Conservation (phyloP, 495 filamentous ascomycete species). For the Daldinia grandis region DNA sequence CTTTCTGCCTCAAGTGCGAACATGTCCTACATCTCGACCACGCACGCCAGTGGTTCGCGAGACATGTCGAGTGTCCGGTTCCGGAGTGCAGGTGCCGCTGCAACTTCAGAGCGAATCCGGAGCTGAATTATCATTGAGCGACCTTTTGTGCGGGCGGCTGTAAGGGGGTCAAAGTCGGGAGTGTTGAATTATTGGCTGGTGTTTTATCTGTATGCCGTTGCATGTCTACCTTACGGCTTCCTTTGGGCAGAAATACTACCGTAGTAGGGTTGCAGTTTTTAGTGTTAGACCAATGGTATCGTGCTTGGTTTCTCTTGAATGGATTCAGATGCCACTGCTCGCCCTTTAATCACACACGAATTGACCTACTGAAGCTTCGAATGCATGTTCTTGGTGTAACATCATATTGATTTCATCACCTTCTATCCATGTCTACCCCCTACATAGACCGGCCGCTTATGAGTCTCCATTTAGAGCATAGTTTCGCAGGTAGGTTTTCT, state of each 20-base stretch:
- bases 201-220: neutral
- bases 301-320: neutral
- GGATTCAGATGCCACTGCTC: neutral
- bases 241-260: conserved; percentile 3
- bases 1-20: conserved; percentile 87
- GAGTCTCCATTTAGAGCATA: neutral
- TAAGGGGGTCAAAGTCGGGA: neutral
- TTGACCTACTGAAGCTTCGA: neutral
- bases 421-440: neutral
- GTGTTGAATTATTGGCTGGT: neutral
- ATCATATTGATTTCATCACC: neutral
- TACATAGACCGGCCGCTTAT: neutral
- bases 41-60: conserved; percentile 84
- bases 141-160: neutral
- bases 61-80: conserved; percentile 84
- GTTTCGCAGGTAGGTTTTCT: neutral
- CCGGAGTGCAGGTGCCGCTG: conserved; percentile 90
- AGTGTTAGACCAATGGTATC: neutral
- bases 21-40: conserved; percentile 92
- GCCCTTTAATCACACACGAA: neutral
- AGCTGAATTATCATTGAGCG: conserved; percentile 54
- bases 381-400: neutral
- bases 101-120: conserved; percentile 60
- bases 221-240: conserved; percentile 2
- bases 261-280: conserved; percentile 1